Base-by-base conservation (phyloP, 129 eudicot genomes). In the Saposhnikovia divaricata region DNA sequence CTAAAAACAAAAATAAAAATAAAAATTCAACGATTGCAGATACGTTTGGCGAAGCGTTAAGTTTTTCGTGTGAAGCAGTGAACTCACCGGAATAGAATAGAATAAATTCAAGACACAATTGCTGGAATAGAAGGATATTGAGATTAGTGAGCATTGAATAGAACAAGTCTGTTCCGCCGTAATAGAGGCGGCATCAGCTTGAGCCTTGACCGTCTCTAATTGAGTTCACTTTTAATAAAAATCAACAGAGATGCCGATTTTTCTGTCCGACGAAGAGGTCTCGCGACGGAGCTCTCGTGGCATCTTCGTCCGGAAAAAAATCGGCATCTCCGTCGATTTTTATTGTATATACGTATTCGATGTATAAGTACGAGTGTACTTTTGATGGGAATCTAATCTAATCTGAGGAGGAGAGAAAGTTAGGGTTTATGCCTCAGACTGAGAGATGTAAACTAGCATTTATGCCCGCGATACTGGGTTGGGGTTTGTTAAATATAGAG, bases 91-190 rank as follows among this genome's bases (percentile, higher is more conserved):
- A n/a, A n/a, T n/a, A n/a, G n/a, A n/a, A n/a, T n/a, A n/a, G n/a
- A n/a, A n/a, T n/a, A n/a, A n/a, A n/a, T n/a, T n/a, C n/a, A n/a
- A n/a, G n/a, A n/a, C n/a, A n/a, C n/a, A n/a, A n/a, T n/a, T n/a
- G n/a, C n/a, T n/a, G n/a, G n/a, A n/a, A n/a, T n/a, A n/a, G n/a
- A n/a, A n/a, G n/a, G n/a, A n/a, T 80, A 61, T 69, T 87, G 90
- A 14, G 90, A 88, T 77, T 90, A n/a, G 96, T 4, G 45, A 90
- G 92, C 59, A n/a, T n/a, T n/a, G n/a, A n/a, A 90, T 78, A 25
- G 99, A 87, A 53, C 99, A 92, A 6, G 96, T 90, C 72, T 96
- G 99, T 81, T 96, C 99, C 19, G 93, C 93, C 55, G 96, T 96
- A 53, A 96, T 92, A 73, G 99, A 79, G 6, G 94, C 86, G 28